Evolutionary conservation across 305 asterid species (phyloP), one percentile per base, ranked within the genome.

Genomic region (Nicotiana rustica): DNA sequence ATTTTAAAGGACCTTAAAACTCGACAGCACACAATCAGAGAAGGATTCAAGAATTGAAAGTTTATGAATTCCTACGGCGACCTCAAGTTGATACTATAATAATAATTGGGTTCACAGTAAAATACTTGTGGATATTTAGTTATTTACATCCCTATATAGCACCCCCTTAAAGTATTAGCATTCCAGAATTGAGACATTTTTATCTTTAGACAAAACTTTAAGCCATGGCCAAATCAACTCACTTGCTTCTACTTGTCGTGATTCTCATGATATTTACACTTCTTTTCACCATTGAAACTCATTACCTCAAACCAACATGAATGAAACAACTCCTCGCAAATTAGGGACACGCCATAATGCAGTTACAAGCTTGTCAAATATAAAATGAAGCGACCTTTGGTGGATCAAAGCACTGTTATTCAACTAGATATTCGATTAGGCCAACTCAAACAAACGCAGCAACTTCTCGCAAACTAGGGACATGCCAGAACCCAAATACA

Each of bases 191-290:
- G 41, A n/a, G 35, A 38, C 57, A 69, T 69, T 10, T 18, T 2
- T 41, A 2, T 10, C 18, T 38, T 33, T 70, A 70, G 12, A 10
- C 25, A 25, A 25, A 25, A 25, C 25, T 25, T 25, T 25, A 25
- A 25, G 25, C 25, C 25, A 25, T 69, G 77, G 17, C 59, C 2
- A 41, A 33, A 33, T 33, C 35, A 33, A 33, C 35, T 3, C 35
- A 33, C 35, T 33, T 33, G 3, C 35, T 3, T 33, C 4, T 33
- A 33, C 35, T 33, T 33, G 35, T 4, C 35, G 35, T 33, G 4
- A 33, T 33, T 33, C 2, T 70, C 77, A 10, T 41, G 35, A 70
- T 41, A 70, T 70, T 70, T 41, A 1, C 77, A 70, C 77, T 69
- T 31, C 25, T 25, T 25, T 25, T 25, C 25, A 38, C 33, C n/a